Evolutionary conservation across 1,139 yeast species (phyloP).

Genomic region (Protomyces pachydermus): DNA sequence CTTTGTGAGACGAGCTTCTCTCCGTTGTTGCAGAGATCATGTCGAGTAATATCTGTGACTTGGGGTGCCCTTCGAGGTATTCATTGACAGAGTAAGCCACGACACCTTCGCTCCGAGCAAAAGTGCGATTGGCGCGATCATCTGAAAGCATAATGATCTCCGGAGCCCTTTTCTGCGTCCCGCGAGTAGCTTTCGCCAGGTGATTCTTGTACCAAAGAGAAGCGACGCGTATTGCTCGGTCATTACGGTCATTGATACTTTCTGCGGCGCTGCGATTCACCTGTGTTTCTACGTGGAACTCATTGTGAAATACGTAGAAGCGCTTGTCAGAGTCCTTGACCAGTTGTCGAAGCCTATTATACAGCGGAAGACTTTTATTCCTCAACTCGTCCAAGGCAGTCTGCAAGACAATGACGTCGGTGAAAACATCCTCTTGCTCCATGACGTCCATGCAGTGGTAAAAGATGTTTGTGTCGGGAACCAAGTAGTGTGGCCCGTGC

Average conservation of each 20-base stretch:
- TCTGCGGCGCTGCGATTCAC: slow-evolving; percentile 62
- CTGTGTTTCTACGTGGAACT: slow-evolving; percentile 70
- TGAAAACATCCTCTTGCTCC: slow-evolving; percentile 71
- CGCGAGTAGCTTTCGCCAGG: slow-evolving; percentile 41
- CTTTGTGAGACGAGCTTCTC: slow-evolving; percentile 34
- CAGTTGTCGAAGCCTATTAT: slow-evolving; percentile 72
- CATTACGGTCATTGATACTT: slow-evolving; percentile 82
- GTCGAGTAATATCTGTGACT: slow-evolving; percentile 73
- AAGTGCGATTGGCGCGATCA: slow-evolving; percentile 61
- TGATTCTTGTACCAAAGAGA: slow-evolving; percentile 70
- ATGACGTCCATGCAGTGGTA: slow-evolving; percentile 78
- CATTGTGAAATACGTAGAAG: slow-evolving; percentile 89
- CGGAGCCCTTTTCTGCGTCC: slow-evolving; percentile 43
- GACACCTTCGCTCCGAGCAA: slow-evolving; percentile 55
- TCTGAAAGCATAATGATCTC: slow-evolving; percentile 66
- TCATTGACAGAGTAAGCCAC: slow-evolving; percentile 39
- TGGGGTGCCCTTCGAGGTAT: slow-evolving; percentile 67
- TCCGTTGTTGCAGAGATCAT: slow-evolving; percentile 48
- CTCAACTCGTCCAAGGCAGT: slow-evolving; percentile 91
- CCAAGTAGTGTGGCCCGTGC: slow-evolving; percentile 65
- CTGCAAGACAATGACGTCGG: slow-evolving; percentile 88
- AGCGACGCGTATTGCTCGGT: slow-evolving; percentile 76
- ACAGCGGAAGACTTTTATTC: slow-evolving; percentile 80
- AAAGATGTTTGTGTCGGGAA: slow-evolving; percentile 84
- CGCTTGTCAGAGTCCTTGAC: slow-evolving; percentile 72